Evolutionary conservation across 257 asterid genomes (phyloP).

Genomic region (Petunia secreta): DNA sequence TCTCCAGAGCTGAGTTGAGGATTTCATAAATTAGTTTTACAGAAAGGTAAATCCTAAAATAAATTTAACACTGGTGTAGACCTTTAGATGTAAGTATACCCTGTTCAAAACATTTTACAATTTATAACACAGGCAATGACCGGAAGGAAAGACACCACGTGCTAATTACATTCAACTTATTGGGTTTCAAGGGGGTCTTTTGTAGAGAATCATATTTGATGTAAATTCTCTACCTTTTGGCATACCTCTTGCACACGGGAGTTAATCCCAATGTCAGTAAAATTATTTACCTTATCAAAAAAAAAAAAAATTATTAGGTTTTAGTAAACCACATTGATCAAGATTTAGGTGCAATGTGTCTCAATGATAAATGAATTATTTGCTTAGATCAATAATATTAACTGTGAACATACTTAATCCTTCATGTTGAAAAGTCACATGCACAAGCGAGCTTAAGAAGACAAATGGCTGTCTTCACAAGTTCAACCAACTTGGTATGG

Average conservation of each 20-base stretch:
- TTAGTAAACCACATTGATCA: neutral
- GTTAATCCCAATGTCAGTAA: no score
- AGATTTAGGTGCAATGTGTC: slow-evolving; percentile 9
- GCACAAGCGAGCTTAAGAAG: slow-evolving; percentile 6
- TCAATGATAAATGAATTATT: neutral
- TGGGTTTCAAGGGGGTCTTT: neutral
- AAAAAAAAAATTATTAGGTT: neutral
- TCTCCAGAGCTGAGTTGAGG: slow-evolving; percentile 76
- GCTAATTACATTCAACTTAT: neutral
- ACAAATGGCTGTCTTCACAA: slow-evolving; percentile 14
- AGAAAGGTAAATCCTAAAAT: neutral
- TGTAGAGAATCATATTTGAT: no score
- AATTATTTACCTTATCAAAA: no score
- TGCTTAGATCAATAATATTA: neutral
- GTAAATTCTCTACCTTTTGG: no score
- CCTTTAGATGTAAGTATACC: neutral
- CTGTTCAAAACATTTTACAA: neutral
- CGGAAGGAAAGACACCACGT: neutral
- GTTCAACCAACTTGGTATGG: slow-evolving; percentile 8
- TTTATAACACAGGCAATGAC: neutral
- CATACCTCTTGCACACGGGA: no score
- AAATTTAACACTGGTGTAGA: neutral
- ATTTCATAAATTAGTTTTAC: slow-evolving; percentile 27
- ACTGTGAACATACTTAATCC: neutral
- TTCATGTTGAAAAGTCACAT: neutral